Conservation (phyloP, 768 basidiomycete species). For the Xerocomellus intermedius region DNA sequence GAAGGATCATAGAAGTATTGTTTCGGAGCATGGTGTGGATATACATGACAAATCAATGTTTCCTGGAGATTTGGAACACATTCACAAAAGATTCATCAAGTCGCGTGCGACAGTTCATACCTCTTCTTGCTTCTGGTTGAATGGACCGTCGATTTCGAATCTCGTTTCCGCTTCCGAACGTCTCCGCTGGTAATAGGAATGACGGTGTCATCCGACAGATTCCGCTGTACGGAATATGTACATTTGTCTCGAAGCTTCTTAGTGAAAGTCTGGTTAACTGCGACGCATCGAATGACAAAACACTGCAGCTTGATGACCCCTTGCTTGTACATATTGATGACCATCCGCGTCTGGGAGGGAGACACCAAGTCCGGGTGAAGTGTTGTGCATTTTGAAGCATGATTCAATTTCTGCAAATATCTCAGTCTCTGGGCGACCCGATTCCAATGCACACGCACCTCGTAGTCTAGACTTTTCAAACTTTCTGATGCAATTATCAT, state of each 20-base stretch:
- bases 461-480: conserved; percentile 7
- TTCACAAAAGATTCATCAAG: neutral
- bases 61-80: conserved; percentile 4
- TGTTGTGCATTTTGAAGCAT: conserved; percentile 16
- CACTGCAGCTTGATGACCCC: conserved; percentile 30
- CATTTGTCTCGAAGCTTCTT: conserved; percentile 9
- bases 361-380: conserved; percentile 23
- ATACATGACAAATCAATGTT: conserved; percentile 1
- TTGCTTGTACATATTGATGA: conserved; percentile 27
- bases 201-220: neutral
- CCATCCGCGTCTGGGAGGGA: conserved; percentile 25
- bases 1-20: neutral
- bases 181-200: neutral
- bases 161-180: conserved; percentile 17
- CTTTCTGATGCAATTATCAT: conserved; percentile 14
- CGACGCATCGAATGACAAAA: conserved; percentile 24
- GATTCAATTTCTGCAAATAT: conserved; percentile 17
- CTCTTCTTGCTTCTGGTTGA: conserved; percentile 11
- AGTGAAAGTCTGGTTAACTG: conserved; percentile 14
- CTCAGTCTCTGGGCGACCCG: neutral
- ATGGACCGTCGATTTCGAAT: neutral
- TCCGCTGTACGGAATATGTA: neutral
- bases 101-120: neutral
- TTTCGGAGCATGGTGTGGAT: neutral
- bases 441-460: conserved; percentile 6